Evolutionary conservation across 257 asterid genomes (phyloP).

Genomic region (Coffea canephora): DNA sequence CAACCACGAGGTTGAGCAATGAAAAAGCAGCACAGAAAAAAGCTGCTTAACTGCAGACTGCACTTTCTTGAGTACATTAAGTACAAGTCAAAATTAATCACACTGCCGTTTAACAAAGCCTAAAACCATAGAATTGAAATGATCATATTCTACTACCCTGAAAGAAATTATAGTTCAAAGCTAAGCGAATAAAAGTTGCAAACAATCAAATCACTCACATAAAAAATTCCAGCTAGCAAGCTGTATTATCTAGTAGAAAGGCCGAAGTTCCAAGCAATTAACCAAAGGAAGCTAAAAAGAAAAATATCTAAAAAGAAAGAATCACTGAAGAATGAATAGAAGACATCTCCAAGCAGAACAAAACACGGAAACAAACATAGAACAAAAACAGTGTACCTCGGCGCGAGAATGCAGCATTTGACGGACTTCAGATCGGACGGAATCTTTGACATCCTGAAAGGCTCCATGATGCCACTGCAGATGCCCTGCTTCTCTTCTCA

Average conservation of each 20-base stretch:
- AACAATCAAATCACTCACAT: background rate
- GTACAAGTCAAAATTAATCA: too few relatives aligned
- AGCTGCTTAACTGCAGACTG: background rate
- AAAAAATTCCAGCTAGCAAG: background rate
- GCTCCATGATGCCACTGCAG: conserved; percentile 98
- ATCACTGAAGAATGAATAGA: background rate
- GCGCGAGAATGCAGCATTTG: conserved; percentile 97
- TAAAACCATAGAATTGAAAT: background rate
- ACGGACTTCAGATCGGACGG: conserved; percentile 83
- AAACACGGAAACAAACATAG: too few relatives aligned
- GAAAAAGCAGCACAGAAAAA: background rate
- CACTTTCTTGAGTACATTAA: background rate
- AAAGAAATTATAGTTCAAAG: too few relatives aligned
- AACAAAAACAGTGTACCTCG: conserved; percentile 44
- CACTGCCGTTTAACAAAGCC: background rate
- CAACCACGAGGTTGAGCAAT: background rate
- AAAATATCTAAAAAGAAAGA: background rate
- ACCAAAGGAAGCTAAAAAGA: background rate
- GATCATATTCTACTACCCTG: background rate
- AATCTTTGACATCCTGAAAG: conserved; percentile 88
- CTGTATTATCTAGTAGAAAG: background rate
- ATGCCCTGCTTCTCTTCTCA: conserved; percentile 94
- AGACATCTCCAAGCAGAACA: background rate
- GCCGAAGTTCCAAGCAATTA: background rate
- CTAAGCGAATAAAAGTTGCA: too few relatives aligned